Evolutionary conservation across 495 filamentous ascomycete genomes (phyloP).

Genomic region (Chaetomium cochliodes): DNA sequence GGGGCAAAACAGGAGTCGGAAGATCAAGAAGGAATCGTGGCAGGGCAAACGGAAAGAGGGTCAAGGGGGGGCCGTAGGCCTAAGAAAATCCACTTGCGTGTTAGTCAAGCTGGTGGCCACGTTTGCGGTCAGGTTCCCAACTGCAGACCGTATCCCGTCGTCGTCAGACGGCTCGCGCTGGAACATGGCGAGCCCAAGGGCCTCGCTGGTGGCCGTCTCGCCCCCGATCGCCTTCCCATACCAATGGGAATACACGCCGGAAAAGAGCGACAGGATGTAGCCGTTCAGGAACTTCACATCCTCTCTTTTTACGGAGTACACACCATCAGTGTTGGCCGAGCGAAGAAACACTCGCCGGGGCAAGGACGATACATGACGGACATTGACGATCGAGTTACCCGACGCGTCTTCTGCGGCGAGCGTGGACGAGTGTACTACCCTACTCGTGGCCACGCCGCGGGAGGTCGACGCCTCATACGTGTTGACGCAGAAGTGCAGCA

Average conservation of each 20-base stretch:
- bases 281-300: slow-evolving; percentile 20
- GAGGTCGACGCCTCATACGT: slow-evolving; percentile 26
- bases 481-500: slow-evolving; percentile 37
- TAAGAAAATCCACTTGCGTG: slow-evolving; percentile 24
- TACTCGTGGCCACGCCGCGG: slow-evolving; percentile 21
- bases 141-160: slow-evolving; percentile 8
- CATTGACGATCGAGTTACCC: background rate
- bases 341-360: background rate
- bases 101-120: slow-evolving; percentile 34
- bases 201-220: slow-evolving; percentile 23
- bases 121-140: slow-evolving; percentile 28
- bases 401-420: slow-evolving; percentile 3
- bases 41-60: slow-evolving; percentile 1
- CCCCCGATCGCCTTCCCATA: slow-evolving; percentile 17
- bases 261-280: slow-evolving; percentile 22
- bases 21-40: background rate
- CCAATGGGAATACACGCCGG: slow-evolving; percentile 27
- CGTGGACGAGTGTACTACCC: slow-evolving; percentile 25
- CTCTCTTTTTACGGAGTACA: slow-evolving; percentile 25
- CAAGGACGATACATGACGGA: background rate
- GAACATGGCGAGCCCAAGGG: slow-evolving; percentile 26
- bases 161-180: background rate
- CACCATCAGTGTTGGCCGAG: background rate
- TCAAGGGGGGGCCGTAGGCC: background rate
- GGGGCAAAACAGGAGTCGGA: background rate